Base-by-base conservation (phyloP, 306 rosid genomes). In the Trifolium dubium region DNA sequence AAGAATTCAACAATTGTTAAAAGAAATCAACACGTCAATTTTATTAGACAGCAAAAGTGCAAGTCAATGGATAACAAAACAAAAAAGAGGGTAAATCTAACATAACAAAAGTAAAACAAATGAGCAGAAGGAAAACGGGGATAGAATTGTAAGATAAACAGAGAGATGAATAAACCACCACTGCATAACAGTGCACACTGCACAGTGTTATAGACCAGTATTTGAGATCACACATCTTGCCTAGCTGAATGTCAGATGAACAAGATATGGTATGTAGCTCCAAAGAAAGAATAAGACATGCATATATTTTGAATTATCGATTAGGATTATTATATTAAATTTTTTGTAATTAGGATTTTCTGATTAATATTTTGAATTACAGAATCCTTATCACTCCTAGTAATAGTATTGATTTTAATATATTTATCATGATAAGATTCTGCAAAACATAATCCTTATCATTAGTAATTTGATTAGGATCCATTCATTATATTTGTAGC, bases 51-150 rank as follows among this genome's bases (percentile, higher is more conserved):
- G 41, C 12, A 40, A 46, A 17, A 67, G 13, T 11, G 40, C 49
- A 59, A 62, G 69, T 54, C 72, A 74, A 9, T 59, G 76, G 34
- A 69, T 68, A 80, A 80, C 43, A 69, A 74, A 68, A 51, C 14
- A n/a, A 69, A 73, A 19, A 28, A 47, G 44, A 49, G 37, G 39
- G 55, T 49, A 49, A 58, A 46, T 10, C 39, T 29, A 58, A 18
- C 61, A 76, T 40, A 54, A 60, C 62, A 62, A 13, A 53, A 68
- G 68, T 14, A 17, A 73, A 39, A 50, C 5, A 58, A 41, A 64
- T 8, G 30, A 8, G 55, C 15, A 59, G 58, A 61, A 64, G 51
- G 31, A 71, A 71, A 61, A 61, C 18, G 30, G 8, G 61, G 68
- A 63, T 28, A 77, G 37, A 64, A 54, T 64, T 46, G 60, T 9